A percentile compares a stretch with the other conserved stretches of the same genome.
phyloP scores from a whole-genome alignment of 192 early-diverging fungal genomes.

The Coemansia umbellata region DNA sequence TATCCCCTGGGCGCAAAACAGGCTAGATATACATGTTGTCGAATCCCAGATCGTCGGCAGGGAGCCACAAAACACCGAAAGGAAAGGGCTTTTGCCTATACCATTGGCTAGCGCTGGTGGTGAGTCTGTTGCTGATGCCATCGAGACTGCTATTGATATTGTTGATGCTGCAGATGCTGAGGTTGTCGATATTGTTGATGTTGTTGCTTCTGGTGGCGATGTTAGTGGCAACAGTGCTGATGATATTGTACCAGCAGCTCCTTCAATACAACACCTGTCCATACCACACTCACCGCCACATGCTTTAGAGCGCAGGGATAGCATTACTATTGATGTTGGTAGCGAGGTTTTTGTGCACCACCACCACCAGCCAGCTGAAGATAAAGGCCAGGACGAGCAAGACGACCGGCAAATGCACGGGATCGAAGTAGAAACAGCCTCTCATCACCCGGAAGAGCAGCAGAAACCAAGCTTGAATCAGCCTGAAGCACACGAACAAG shows the following conservation, averaged over 20 bases:
- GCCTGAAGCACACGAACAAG: too few relatives aligned
- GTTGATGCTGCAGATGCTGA: not conserved
- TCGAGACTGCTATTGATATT: not conserved
- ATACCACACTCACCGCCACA: not conserved
- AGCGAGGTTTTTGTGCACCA: conserved; percentile 11
- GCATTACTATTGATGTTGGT: not conserved
- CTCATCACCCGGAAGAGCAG: too few relatives aligned
- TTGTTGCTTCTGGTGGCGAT: not conserved
- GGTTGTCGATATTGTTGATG: not conserved
- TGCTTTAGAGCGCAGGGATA: not conserved
- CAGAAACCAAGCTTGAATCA: too few relatives aligned
- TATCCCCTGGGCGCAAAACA: conserved; percentile 49
- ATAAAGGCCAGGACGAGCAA: not conserved
- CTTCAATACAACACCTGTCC: not conserved
- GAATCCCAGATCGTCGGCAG: conserved; percentile 31
- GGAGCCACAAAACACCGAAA: conserved; percentile 16
- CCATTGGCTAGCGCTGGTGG: not conserved
- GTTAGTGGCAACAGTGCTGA: not conserved
- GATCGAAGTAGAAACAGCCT: too few relatives aligned
- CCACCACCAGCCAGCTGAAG: not conserved
- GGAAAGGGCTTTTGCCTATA: conserved; percentile 5
- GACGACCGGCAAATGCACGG: too few relatives aligned
- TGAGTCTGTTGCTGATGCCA: not conserved
- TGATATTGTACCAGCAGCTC: not conserved
- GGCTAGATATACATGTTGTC: conserved; percentile 38